Evolutionary conservation across 2,329 filamentous ascomycete genomes (phyloP).

Genomic region (Aspergillus terreus): DNA sequence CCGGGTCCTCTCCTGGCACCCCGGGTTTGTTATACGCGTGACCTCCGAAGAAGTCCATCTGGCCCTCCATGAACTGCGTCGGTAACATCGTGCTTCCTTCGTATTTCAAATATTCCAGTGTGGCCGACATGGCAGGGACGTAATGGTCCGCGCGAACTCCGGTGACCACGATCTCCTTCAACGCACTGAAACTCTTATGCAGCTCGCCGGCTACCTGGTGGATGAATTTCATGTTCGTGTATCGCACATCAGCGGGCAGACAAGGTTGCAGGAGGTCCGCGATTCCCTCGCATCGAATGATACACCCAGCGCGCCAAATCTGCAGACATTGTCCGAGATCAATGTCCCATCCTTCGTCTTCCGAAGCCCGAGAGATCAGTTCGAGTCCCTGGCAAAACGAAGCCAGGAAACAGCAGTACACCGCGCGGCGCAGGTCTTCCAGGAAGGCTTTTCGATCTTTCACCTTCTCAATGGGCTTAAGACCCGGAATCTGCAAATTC

Average conservation of each 20-base stretch:
- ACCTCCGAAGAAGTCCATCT: conserved; percentile 67
- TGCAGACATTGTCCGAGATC: conserved; percentile 40
- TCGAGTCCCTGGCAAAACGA: conserved; percentile 65
- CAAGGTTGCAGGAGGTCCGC: conserved; percentile 52
- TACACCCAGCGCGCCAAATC: conserved; percentile 68
- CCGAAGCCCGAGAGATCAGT: conserved; percentile 58
- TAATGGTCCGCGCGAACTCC: conserved; percentile 57
- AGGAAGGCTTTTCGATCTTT: conserved; percentile 46
- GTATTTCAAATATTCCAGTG: conserved; percentile 66
- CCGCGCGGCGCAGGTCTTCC: conserved; percentile 57
- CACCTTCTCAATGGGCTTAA: conserved; percentile 27
- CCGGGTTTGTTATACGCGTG: conserved; percentile 58
- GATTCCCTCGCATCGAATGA: conserved; percentile 66
- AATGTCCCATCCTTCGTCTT: conserved; percentile 55
- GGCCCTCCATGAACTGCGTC: conserved; percentile 66
- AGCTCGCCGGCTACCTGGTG: conserved; percentile 53
- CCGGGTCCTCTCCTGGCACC: conserved; percentile 51
- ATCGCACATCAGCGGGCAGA: conserved; percentile 19
- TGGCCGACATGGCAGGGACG: conserved; percentile 58
- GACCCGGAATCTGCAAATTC: conserved; percentile 43
- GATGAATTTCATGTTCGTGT: conserved; percentile 39
- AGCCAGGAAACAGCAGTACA: conserved; percentile 59
- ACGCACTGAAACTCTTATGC: conserved; percentile 44
- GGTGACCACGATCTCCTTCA: conserved; percentile 56
- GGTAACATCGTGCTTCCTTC: conserved; percentile 57